phyloP scores from a whole-genome alignment of 1,284 basidiomycete genomes.

The Pseudomicrostroma phylloplanum region DNA sequence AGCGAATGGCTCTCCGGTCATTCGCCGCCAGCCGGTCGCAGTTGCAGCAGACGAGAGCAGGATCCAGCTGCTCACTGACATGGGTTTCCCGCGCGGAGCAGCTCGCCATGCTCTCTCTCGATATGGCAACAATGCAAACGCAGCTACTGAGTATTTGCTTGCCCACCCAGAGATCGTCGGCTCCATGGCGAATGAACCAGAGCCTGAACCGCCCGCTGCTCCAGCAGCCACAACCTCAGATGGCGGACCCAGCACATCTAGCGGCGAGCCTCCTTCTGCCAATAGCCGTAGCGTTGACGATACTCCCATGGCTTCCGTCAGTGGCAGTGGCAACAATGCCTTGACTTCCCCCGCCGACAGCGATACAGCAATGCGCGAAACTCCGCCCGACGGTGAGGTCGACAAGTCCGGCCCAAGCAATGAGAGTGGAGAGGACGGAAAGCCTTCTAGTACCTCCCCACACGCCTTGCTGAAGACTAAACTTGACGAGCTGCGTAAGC shows the following conservation, averaged over 20 bases:
- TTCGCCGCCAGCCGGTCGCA: conserved; percentile 3
- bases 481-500: conserved; percentile 64
- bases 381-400: conserved; percentile 6
- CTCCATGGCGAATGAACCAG: conserved; percentile 16
- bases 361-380: conserved; percentile 12
- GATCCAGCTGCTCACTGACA: conserved; percentile 78
- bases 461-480: conserved; percentile 31
- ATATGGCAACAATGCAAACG: conserved; percentile 78
- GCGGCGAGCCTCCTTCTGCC: conserved; percentile 9
- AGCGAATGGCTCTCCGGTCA: background rate
- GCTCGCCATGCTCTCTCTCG: conserved; percentile 76
- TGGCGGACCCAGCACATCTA: conserved; percentile 46
- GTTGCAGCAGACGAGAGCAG: conserved; percentile 51
- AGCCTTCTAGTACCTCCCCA: background rate
- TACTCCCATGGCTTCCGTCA: background rate
- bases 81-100: conserved; percentile 87
- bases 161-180: conserved; percentile 48
- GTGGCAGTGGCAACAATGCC: conserved; percentile 15
- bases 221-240: conserved; percentile 53
- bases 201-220: conserved; percentile 10
- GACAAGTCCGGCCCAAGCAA: conserved; percentile 4
- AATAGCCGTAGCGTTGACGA: conserved; percentile 17
- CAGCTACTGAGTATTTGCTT: conserved; percentile 82
- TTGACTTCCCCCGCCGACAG: background rate
- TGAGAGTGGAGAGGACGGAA: background rate